These are phyloP conservation scores for Wickerhamiella occidentalis DNA, from an alignment of 805 yeast species.

Conservation along the genomic window DNA sequence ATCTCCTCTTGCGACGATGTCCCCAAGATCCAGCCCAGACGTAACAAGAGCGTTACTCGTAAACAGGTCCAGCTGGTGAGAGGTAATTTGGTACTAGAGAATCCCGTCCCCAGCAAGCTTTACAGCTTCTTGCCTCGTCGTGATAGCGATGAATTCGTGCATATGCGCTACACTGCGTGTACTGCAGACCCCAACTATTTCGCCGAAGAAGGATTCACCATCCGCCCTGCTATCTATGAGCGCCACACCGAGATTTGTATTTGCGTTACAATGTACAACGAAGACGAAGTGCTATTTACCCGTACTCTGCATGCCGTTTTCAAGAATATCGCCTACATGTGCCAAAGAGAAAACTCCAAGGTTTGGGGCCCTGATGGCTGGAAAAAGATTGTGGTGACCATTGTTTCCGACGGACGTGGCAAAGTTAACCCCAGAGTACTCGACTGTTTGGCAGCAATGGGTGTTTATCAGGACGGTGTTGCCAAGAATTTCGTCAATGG, in stretches of 20 bases:
- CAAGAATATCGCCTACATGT: conserved; percentile 79
- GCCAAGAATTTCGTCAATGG: conserved; percentile 91
- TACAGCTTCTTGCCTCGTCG: conserved; percentile 74
- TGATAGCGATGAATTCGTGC: conserved; percentile 84
- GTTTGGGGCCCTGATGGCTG: conserved; percentile 96
- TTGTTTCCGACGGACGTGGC: conserved; percentile 89
- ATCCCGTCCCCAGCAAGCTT: conserved; percentile 85
- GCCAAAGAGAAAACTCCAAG: conserved; percentile 66
- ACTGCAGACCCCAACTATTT: conserved; percentile 88
- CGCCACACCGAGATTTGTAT: conserved; percentile 87
- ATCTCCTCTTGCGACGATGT: conserved; percentile 11
- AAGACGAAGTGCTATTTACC: conserved; percentile 78
- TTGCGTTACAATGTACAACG: conserved; percentile 96
- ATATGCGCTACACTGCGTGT: conserved; percentile 95
- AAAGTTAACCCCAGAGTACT: conserved; percentile 75
- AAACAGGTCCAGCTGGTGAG: conserved; percentile 64
- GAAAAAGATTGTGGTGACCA: conserved; percentile 88
- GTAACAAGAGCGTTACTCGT: conserved; percentile 55
- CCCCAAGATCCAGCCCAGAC: conserved; percentile 36
- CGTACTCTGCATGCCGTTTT: conserved; percentile 91
- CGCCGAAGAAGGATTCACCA: conserved; percentile 63
- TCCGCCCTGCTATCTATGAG: conserved; percentile 73
- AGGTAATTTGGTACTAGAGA: conserved; percentile 80
- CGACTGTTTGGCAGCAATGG: conserved; percentile 84
- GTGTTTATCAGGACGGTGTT: conserved; percentile 94